Percentiles rank a stretch among this genome's conserved stretches.
Evolutionary conservation across 768 basidiomycete species (phyloP).

Genomic region (Phylloporus arenicola): DNA sequence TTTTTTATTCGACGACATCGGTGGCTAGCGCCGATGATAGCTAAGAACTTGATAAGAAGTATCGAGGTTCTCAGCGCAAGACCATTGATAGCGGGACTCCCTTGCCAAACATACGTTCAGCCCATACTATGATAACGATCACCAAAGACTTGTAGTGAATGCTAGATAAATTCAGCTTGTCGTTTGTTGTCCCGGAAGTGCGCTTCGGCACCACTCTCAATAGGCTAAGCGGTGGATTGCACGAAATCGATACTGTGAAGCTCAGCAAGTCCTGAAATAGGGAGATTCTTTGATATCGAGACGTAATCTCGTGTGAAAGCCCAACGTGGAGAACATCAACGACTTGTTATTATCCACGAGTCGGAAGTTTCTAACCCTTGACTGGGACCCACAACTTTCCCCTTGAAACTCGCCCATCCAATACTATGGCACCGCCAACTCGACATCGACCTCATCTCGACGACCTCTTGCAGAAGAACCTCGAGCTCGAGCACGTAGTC

Average conservation of each 20-base stretch:
- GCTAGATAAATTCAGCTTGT: too few species aligned
- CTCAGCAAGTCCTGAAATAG: background rate
- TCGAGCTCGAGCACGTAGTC: conserved; percentile 25
- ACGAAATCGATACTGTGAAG: too few species aligned
- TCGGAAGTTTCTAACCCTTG: background rate
- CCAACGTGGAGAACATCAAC: conserved; percentile 2
- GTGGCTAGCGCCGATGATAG: background rate
- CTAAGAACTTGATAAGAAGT: background rate
- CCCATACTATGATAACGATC: too few species aligned
- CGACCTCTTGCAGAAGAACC: conserved; percentile 25
- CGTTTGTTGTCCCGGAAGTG: background rate
- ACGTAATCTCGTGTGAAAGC: conserved; percentile 18
- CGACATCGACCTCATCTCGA: conserved; percentile 24
- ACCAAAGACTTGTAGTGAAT: too few species aligned
- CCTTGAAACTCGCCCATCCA: background rate
- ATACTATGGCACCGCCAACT: conserved; percentile 23
- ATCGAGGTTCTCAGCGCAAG: too few species aligned
- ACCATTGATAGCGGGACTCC: too few species aligned
- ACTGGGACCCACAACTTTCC: too few species aligned
- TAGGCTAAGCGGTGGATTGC: too few species aligned
- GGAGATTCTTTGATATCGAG: background rate
- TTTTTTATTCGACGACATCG: conserved; percentile 23
- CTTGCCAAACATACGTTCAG: too few species aligned
- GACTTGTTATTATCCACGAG: background rate
- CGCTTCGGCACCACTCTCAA: background rate